These are phyloP conservation scores for Calycina herbarum DNA, from an alignment of 2,329 filamentous ascomycete genomes.

Conservation along the genomic window DNA sequence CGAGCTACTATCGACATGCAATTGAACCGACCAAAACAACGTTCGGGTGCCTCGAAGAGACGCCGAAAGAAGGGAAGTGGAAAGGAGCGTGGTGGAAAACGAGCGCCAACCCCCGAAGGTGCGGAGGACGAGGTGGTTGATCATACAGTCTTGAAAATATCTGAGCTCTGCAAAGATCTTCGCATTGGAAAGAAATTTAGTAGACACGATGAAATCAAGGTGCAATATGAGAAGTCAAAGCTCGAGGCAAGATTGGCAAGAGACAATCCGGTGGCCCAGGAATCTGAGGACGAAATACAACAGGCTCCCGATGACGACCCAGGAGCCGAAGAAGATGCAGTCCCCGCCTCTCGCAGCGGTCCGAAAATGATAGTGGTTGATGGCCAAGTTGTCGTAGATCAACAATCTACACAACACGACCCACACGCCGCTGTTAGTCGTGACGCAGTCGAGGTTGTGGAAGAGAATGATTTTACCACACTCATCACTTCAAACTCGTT, in stretches of 20 bases:
- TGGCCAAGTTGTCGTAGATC: constrained; percentile 71
- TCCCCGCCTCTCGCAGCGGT: constrained; percentile 15
- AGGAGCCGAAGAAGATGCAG: constrained; percentile 9
- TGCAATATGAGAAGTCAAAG: constrained; percentile 57
- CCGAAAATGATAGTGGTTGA: constrained; percentile 32
- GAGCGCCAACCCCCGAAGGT: constrained; percentile 57
- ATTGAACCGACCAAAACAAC: constrained; percentile 24
- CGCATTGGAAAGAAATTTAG: constrained; percentile 74
- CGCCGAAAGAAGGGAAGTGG: constrained; percentile 37
- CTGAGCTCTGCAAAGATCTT: constrained; percentile 68
- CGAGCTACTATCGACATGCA: constrained; percentile 31
- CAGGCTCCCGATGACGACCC: constrained; percentile 34
- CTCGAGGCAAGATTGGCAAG: constrained; percentile 34
- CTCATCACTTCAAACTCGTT: constrained; percentile 70
- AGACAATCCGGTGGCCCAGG: constrained; percentile 30
- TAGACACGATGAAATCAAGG: constrained; percentile 69
- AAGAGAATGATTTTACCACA: constrained; percentile 75
- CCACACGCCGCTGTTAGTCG: constrained; percentile 60
- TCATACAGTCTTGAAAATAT: constrained; percentile 67
- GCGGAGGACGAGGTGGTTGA: constrained; percentile 65
- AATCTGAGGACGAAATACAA: constrained; percentile 21
- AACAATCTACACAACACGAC: constrained; percentile 66
- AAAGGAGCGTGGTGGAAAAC: constrained; percentile 32
- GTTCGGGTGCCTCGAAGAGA: constrained; percentile 21
- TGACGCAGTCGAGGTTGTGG: constrained; percentile 47